Evolutionary conservation across 2,329 filamentous ascomycete genomes (phyloP).

Genomic region (Claviceps spartinae): DNA sequence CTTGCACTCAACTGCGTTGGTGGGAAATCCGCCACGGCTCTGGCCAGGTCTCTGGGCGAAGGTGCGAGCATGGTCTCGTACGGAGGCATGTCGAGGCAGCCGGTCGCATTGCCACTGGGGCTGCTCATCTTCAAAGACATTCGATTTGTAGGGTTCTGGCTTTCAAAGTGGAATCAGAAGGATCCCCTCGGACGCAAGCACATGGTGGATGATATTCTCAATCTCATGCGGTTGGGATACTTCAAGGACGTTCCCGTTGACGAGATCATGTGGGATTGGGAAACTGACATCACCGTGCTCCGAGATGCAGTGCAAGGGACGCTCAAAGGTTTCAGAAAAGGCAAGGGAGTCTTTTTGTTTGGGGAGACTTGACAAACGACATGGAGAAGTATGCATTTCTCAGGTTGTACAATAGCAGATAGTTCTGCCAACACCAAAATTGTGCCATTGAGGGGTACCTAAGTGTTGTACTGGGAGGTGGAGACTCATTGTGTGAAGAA

Average conservation of each 20-base stretch:
- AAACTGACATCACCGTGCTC: constrained; percentile 57
- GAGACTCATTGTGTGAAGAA: neutral
- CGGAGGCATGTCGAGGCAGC: constrained; percentile 86
- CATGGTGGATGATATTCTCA: constrained; percentile 75
- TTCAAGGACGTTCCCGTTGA: constrained; percentile 79
- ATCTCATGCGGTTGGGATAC: constrained; percentile 57
- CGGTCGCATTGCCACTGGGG: constrained; percentile 66
- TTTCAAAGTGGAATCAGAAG: constrained; percentile 73
- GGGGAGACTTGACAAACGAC: constrained; percentile 32
- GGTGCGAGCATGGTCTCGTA: constrained; percentile 78
- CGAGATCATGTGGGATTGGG: constrained; percentile 70
- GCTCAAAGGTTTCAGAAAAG: constrained; percentile 67
- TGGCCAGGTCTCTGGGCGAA: constrained; percentile 60
- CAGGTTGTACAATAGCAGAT: constrained; percentile 1
- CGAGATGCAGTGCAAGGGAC: constrained; percentile 68
- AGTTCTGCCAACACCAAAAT: neutral
- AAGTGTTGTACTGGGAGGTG: neutral
- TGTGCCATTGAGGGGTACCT: neutral
- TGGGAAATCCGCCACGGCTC: constrained; percentile 64
- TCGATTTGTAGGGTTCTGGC: constrained; percentile 85
- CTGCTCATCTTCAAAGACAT: constrained; percentile 90
- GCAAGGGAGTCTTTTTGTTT: constrained; percentile 86
- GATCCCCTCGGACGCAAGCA: constrained; percentile 60
- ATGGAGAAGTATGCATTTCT: neutral
- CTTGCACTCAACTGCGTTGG: constrained; percentile 90